Evolutionary conservation across 1,284 basidiomycete species (phyloP).

Genomic region (Moesziomyces parantarcticus): DNA sequence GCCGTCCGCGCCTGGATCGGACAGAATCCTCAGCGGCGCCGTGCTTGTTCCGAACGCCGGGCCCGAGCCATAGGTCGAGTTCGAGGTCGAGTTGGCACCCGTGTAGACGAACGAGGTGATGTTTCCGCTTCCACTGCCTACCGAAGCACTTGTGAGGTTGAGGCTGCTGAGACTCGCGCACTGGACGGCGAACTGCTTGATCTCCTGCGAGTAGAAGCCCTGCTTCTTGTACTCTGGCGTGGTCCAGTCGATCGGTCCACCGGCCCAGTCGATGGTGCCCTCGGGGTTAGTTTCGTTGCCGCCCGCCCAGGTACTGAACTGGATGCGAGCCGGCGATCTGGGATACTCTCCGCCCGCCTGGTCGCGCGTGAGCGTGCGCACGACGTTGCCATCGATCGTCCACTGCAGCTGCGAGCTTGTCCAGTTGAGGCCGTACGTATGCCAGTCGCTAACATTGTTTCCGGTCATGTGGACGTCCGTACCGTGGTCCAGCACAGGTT

Average conservation of each 20-base stretch:
- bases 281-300: conserved; percentile 41
- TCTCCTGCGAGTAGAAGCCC: conserved; percentile 62
- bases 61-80: conserved; percentile 14
- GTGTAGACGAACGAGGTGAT: conserved; percentile 62
- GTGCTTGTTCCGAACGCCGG: conserved; percentile 47
- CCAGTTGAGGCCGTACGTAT: conserved; percentile 62
- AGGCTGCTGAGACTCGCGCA: conserved; percentile 38
- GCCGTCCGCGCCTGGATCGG: conserved; percentile 31
- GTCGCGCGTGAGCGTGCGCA: conserved; percentile 45
- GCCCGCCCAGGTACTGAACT: conserved; percentile 58
- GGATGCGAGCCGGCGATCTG: conserved; percentile 53
- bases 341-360: conserved; percentile 48
- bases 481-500: conserved; percentile 14
- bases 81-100: conserved; percentile 30
- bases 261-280: conserved; percentile 57
- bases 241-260: conserved; percentile 55
- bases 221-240: conserved; percentile 43
- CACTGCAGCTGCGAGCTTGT: conserved; percentile 51
- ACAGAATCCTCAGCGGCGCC: conserved; percentile 17
- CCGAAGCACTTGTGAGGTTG: conserved; percentile 17
- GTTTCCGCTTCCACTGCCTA: conserved; percentile 13
- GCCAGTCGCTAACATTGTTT: conserved; percentile 48
- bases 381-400: conserved; percentile 52
- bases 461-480: conserved; percentile 8
- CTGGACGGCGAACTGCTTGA: conserved; percentile 46